Conservation (phyloP, 2,329 filamentous ascomycete genomes). For the Periconia macrospinosa region DNA sequence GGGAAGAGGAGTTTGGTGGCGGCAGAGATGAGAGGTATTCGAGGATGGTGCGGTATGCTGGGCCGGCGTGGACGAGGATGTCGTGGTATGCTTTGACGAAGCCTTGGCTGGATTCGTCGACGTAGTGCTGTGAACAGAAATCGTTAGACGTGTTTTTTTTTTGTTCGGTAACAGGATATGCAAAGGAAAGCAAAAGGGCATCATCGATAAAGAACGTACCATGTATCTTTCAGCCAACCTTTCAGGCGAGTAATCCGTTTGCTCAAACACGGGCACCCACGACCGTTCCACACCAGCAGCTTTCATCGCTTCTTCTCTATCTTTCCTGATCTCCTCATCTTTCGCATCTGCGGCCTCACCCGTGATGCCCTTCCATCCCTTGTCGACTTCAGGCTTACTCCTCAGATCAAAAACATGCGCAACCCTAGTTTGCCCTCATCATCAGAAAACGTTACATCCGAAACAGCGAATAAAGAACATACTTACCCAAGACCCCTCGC, state of each 20-base stretch:
- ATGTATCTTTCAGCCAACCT: conserved; percentile 62
- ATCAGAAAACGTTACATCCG: not conserved
- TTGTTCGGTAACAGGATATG: not conserved
- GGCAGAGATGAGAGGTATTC: conserved; percentile 55
- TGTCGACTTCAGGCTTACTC: conserved; percentile 61
- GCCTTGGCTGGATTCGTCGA: conserved; percentile 57
- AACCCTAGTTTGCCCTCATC: conserved; percentile 43
- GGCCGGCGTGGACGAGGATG: conserved; percentile 59
- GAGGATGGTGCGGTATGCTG: conserved; percentile 62
- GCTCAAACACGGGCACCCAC: conserved; percentile 67
- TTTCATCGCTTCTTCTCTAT: conserved; percentile 26
- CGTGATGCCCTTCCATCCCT: conserved; percentile 26
- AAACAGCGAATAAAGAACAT: not conserved
- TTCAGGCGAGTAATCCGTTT: conserved; percentile 64
- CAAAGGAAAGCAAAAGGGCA: not conserved
- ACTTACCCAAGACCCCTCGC: conserved; percentile 46
- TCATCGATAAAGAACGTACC: not conserved
- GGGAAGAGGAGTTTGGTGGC: conserved; percentile 15
- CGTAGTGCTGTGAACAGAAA: conserved; percentile 52
- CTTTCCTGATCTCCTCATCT: conserved; percentile 36
- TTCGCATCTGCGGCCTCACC: conserved; percentile 37
- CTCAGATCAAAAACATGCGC: conserved; percentile 70
- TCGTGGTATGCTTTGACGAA: conserved; percentile 66
- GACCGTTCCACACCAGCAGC: conserved; percentile 52
- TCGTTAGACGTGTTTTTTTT: not conserved